Conservation (phyloP, 1,139 yeast species). For the Yamadazyma epiphylla region DNA sequence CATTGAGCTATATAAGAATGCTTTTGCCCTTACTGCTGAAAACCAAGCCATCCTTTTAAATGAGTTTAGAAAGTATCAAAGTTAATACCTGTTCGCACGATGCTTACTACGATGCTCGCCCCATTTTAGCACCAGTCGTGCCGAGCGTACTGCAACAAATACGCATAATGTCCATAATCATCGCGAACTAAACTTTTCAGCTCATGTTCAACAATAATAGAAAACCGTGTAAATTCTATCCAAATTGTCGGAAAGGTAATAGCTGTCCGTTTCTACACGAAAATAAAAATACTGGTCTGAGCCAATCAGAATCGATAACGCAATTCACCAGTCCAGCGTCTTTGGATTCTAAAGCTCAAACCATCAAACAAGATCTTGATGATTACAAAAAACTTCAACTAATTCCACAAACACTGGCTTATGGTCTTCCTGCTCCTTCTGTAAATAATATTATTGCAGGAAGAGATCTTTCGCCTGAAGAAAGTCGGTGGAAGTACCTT, state of each 20-base stretch:
- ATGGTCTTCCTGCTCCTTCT: slow-evolving; percentile 25
- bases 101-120: too few relatives aligned
- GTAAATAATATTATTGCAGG: slow-evolving; percentile 39
- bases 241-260: slow-evolving; percentile 14
- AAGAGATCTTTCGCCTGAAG: slow-evolving; percentile 58
- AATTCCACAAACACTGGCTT: slow-evolving; percentile 21
- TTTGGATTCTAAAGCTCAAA: slow-evolving; percentile 9
- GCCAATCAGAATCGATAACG: slow-evolving; percentile 5
- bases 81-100: too few relatives aligned
- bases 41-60: slow-evolving; percentile 25
- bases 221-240: slow-evolving; percentile 11
- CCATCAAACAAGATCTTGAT: slow-evolving; percentile 12
- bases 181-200: too few relatives aligned
- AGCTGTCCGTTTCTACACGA: slow-evolving; percentile 15
- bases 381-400: slow-evolving; percentile 8
- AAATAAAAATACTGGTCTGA: neutral
- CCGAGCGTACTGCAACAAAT: too few relatives aligned
- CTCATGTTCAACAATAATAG: neutral
- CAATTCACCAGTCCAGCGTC: slow-evolving; percentile 10
- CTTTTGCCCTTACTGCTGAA: slow-evolving; percentile 41
- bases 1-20: slow-evolving; percentile 58
- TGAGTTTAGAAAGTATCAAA: slow-evolving; percentile 13
- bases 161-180: too few relatives aligned
- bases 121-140: too few relatives aligned
- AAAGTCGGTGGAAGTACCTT: slow-evolving; percentile 44